Evolutionary conservation across 1,284 basidiomycete species (phyloP).

Genomic region (Ustilago trichophora): DNA sequence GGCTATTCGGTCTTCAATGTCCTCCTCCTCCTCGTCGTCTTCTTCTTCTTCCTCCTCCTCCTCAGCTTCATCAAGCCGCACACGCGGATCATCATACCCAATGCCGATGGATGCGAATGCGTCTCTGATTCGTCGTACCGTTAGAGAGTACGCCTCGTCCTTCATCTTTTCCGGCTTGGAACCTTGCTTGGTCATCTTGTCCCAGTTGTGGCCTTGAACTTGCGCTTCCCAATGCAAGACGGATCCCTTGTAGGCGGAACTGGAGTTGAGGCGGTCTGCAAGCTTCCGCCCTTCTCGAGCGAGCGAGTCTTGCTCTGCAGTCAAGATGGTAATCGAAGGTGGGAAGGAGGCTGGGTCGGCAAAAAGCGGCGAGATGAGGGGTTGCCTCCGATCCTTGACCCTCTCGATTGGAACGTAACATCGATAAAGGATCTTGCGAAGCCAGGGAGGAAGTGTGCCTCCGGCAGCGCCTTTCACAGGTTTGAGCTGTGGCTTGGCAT

Average conservation of each 20-base stretch:
- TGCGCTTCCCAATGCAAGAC: constrained; percentile 38
- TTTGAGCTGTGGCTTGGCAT: constrained; percentile 41
- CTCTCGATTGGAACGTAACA: constrained; percentile 34
- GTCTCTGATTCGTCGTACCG: constrained; percentile 25
- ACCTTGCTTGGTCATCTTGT: constrained; percentile 44
- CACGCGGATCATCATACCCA: constrained; percentile 13
- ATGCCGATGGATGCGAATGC: constrained; percentile 27
- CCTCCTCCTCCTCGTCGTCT: constrained; percentile 10
- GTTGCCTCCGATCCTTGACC: constrained; percentile 40
- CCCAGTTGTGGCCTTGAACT: constrained; percentile 53
- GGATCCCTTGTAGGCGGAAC: constrained; percentile 15
- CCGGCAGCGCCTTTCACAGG: constrained; percentile 36
- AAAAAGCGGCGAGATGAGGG: constrained; percentile 43
- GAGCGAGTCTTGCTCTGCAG: constrained; percentile 39
- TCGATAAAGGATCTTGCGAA: constrained; percentile 37
- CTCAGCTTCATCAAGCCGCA: constrained; percentile 8
- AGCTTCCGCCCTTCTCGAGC: constrained; percentile 35
- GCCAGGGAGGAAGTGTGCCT: constrained; percentile 35
- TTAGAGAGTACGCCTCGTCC: constrained; percentile 38
- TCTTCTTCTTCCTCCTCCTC: constrained; percentile 11
- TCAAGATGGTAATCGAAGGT: constrained; percentile 38
- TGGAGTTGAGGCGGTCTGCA: constrained; percentile 17
- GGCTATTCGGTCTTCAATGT: not conserved
- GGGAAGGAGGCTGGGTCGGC: constrained; percentile 32
- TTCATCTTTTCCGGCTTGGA: constrained; percentile 26